Evolutionary conservation across 2,329 filamentous ascomycete species (phyloP).

Genomic region (Shiraia bambusicola): DNA sequence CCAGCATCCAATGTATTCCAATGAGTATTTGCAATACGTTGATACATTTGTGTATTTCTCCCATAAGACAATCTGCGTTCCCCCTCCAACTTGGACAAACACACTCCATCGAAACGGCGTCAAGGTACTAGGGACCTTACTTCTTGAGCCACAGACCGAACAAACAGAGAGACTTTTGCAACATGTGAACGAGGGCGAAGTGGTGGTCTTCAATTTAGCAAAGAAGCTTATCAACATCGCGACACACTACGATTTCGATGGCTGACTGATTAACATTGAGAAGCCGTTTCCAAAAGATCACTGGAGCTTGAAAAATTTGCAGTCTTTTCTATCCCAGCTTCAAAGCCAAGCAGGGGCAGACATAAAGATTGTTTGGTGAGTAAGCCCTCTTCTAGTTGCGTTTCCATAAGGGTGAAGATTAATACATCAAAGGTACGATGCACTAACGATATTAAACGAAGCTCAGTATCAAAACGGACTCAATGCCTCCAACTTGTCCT

Average conservation of each 20-base stretch:
- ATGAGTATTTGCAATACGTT: slow-evolving; percentile 49
- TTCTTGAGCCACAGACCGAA: slow-evolving; percentile 47
- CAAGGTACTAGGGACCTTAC: slow-evolving; percentile 46
- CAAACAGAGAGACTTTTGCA: slow-evolving; percentile 35
- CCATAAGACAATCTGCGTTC: slow-evolving; percentile 49
- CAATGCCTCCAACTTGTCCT: slow-evolving; percentile 42
- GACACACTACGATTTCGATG: slow-evolving; percentile 48
- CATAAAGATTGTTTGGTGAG: slow-evolving; percentile 46
- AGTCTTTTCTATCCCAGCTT: slow-evolving; percentile 44
- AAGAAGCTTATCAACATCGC: slow-evolving; percentile 45
- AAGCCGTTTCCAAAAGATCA: slow-evolving; percentile 40
- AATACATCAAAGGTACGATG: slow-evolving; percentile 47
- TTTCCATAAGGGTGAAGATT: neutral
- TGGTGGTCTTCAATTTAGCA: slow-evolving; percentile 38
- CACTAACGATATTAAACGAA: slow-evolving; percentile 46
- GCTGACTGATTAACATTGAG: slow-evolving; percentile 52
- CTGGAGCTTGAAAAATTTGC: slow-evolving; percentile 36
- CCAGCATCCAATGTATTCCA: slow-evolving; percentile 40
- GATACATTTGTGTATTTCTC: slow-evolving; percentile 53
- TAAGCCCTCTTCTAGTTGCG: neutral
- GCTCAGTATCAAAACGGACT: slow-evolving; percentile 50
- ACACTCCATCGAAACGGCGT: slow-evolving; percentile 51
- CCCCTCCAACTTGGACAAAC: slow-evolving; percentile 51
- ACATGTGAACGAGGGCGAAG: slow-evolving; percentile 5
- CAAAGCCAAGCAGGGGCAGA: slow-evolving; percentile 29